Evolutionary conservation across 2,329 filamentous ascomycete genomes (phyloP), one percentile per base, ranked within the genome.

Genomic region (Botrytis medusae): DNA sequence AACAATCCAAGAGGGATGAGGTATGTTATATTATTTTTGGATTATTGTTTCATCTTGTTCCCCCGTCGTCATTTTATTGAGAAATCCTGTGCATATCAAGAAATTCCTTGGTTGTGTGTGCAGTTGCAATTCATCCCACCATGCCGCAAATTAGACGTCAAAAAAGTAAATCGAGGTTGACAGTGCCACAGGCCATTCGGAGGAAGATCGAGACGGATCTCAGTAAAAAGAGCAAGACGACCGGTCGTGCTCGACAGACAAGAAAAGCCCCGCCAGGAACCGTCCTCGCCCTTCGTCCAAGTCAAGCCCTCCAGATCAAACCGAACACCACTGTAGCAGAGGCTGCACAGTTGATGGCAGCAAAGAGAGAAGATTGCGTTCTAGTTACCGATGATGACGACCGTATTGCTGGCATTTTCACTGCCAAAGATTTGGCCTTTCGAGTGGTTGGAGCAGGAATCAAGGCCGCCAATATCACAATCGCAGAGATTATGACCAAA

Each of bases 401-500:
- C 81, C 90, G 96, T 64, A 99, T 99, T 84, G 93, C 96, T 62
- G 96, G 96, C 84, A 99, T 99, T 82, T 99, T 99, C 83, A 99
- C 96, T 0, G 96, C 96, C 77, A 99, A 99, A 86, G 96, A 99
- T 86, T 87, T 99, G 81, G 96, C 96, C 29, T 99, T 98, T 86
- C 91, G 96, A 74, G 96, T 99, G 18, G 95, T 99, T 40, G 96
- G 95, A 72, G 90, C 91, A 72, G 96, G 96, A 42, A 88, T 95
- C 80, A 97, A 97, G 85, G 93, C 96, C 46, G 92, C 90, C 82
- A 93, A 91, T 81, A 90, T 98, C 79, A 97, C 94, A 34, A 98
- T 99, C 81, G 93, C 94, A 77, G 95, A 98, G 81, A 99, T 99
- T 83, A 99, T 99, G 96, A 99, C 96, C 82, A 98, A 98, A 87